Evolutionary conservation across 2,329 filamentous ascomycete genomes (phyloP).

Genomic region (Trichoderma citrinoviride): DNA sequence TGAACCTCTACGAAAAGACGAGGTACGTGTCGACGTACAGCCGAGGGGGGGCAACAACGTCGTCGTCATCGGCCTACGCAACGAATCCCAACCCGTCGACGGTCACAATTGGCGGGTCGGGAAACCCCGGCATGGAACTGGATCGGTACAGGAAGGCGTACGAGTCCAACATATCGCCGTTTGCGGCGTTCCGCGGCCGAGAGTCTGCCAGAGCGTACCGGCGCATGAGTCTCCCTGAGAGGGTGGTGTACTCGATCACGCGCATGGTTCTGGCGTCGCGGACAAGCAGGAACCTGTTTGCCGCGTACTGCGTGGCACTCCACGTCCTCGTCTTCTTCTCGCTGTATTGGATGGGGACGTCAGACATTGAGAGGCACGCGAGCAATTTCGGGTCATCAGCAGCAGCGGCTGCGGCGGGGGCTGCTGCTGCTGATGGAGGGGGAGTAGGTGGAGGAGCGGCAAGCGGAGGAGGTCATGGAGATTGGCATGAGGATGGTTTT

Average conservation of each 20-base stretch:
- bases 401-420: slow-evolving; percentile 44
- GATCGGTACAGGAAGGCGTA: slow-evolving; percentile 91
- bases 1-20: slow-evolving; percentile 96
- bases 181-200: slow-evolving; percentile 90
- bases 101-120: slow-evolving; percentile 56
- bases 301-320: slow-evolving; percentile 82
- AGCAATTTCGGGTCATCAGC: slow-evolving; percentile 53
- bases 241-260: slow-evolving; percentile 86
- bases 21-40: slow-evolving; percentile 94
- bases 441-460: slow-evolving; percentile 16
- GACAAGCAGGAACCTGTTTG: slow-evolving; percentile 90
- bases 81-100: slow-evolving; percentile 74
- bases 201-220: slow-evolving; percentile 89
- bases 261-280: slow-evolving; percentile 86
- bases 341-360: slow-evolving; percentile 77
- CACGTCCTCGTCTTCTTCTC: slow-evolving; percentile 85
- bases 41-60: slow-evolving; percentile 59
- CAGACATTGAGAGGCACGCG: slow-evolving; percentile 61
- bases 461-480: slow-evolving; percentile 42
- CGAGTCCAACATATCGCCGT: slow-evolving; percentile 92
- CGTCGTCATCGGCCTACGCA: slow-evolving; percentile 64
- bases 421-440: slow-evolving; percentile 31
- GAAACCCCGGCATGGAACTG: slow-evolving; percentile 62
- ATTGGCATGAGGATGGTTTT: slow-evolving; percentile 66
- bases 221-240: slow-evolving; percentile 87